Evolutionary conservation across 192 early-diverging fungal genomes (phyloP), one percentile per base, ranked within the genome.

Genomic region (Podila epigama): DNA sequence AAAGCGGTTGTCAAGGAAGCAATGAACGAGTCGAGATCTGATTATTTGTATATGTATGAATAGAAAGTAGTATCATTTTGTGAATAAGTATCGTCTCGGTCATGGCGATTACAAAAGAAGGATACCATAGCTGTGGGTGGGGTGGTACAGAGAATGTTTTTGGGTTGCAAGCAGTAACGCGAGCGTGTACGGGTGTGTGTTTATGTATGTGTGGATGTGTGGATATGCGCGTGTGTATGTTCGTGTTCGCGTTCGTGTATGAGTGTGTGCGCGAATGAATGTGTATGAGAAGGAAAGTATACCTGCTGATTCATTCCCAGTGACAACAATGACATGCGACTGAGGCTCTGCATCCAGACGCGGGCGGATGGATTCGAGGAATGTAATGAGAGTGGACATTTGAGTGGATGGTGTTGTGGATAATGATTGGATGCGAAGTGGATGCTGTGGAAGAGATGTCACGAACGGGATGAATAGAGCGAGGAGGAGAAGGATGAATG

Each of bases 301-400:
- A 90, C 89, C 90, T 27, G 89, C 90, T n/a, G 91, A 89, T 69
- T 93, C 92, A 63, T 93, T 93, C 32, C 92, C 92, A 29, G 84
- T 79, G 25, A 92, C 89, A 32, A 93, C 22, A 20, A 81, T 79
- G 60, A 67, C 67, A 5, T 56, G 28, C 0, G 67, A 32, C 5
- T n/a, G 3, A 5, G 68, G 55, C 39, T 70, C 75, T 0, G 32
- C 7, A 22, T 75, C 60, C 22, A 75, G 54, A 39, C 72, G 64
- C 18, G 72, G 25, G 11, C 40, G 59, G 32, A 75, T 58, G 6
- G 72, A 42, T 4, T 50, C 12, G 12, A 75, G 65, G 37, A 68
- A 75, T 16, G 25, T 48, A 22, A 22, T 20, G n/a, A 4, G 44
- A 10, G 9, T 10, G 5, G 44, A 48, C 25, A 22, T 48, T 20